Evolutionary conservation across 129 eudicot species (phyloP), one percentile per base, ranked within the genome.

Genomic region (Escallonia rubra): DNA sequence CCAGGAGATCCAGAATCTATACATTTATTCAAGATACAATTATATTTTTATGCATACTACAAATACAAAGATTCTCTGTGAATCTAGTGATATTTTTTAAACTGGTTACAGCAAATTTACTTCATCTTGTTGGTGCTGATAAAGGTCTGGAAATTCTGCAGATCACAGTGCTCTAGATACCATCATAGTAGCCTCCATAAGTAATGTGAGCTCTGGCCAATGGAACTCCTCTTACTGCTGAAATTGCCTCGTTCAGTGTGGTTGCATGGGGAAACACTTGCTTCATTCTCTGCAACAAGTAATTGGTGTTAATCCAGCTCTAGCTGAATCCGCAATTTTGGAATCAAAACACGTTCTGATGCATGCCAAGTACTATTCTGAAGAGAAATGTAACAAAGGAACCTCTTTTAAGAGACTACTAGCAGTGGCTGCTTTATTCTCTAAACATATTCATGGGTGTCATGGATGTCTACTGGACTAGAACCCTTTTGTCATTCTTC

Each of bases 191-290:
- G 45, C 97, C 97, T 8, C 96, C 97, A 67, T 69, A 60, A 45
- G 97, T 85, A 56, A 91, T 85, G 41, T 87, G 97, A 73, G 97
- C 97, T 64, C 90, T 85, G 67, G 79, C 68, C 52, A 87, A n/a
- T 55, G 87, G 83, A 77, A 83, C 85, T 50, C 92, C 95, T 74
- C 88, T 85, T 38, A 73, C 78, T 65, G 88, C 85, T 68, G 93
- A 82, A 44, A 91, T 87, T 77, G 85, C 88, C 65, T 81, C 90
- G 54, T 90, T 90, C 64, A 77, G 43, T 58, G 73, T 78, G 43
- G 61, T 72, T 61, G 97, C 90, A 41, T 66, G 83, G 16, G 64
- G 70, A 49, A 87, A 79, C 81, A 83, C 93, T 76, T 85, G 83
- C 75, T 83, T 87, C 13, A 85, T 76, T 67, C 95, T 85, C 97